Base-by-base conservation (phyloP, 768 basidiomycete genomes). In the Agrocybe pediades region DNA sequence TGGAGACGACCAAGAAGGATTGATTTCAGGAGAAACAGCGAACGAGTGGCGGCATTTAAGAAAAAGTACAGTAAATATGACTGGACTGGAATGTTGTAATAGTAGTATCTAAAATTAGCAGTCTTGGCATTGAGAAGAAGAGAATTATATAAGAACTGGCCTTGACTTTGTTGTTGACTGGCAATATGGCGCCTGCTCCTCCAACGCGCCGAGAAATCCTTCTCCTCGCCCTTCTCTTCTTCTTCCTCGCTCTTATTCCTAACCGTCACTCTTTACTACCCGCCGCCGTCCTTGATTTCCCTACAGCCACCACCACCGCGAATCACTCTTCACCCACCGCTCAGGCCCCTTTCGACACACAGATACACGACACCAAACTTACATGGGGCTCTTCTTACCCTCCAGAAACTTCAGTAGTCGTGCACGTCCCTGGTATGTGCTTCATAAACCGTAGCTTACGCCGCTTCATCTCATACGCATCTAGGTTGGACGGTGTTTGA, bases 401-500 rank as follows among this genome's bases (percentile, higher is more conserved):
- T 19, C 62, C 62, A 56, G 62, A 64, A 55, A 92, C 94, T 5
- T 78, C 79, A 46, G 74, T 95, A 2, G 70, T 93, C 2, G 79
- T 85, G 6, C 92, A 95, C 71, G 86, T 79, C 6, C 87, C 89
- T 66, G 91, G 91, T 88, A 54, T 56, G 74, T 67, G 20, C 15
- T 24, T 45, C 39, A 20, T 48, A 6, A 21, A 40, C 17, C 48
- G 6, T 41, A 49, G 27, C 27, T 55, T 29, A 23, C 46, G 36
- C 41, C 25, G 54, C 41, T 46, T 49, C 46, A 21, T 51, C n/a
- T 36, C 26, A 36, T n/a, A 4, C n/a, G 3, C 11, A 5, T 36
- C 23, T 64, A 94, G 93, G 94, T 26, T 97, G 92, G 94, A 92
- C 93, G 1, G 85, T 95, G 47, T 86, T 94, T 55, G 91, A 95